Conservation (phyloP, 305 asterid genomes). For the Fraxinus angustifolia region DNA sequence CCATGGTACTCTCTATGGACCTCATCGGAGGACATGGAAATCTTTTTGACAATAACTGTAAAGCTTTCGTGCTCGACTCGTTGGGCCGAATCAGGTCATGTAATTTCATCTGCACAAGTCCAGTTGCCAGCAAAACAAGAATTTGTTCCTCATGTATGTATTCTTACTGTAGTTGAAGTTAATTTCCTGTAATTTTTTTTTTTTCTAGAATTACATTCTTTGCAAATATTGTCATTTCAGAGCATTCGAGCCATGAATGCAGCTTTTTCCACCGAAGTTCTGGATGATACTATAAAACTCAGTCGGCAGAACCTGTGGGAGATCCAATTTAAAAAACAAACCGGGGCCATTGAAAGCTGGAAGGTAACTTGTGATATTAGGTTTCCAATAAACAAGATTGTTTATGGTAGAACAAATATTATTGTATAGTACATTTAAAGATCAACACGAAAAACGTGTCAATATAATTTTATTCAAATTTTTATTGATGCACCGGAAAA, state of each 20-base stretch:
- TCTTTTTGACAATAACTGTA: slow-evolving; percentile 59
- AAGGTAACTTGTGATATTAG: slow-evolving; percentile 47
- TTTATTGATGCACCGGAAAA: slow-evolving; percentile 3
- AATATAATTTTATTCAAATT: not conserved
- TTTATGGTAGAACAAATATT: slow-evolving; percentile 2
- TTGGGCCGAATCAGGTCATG: slow-evolving; percentile 86
- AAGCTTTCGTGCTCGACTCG: slow-evolving; percentile 56
- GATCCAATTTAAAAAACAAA: slow-evolving; percentile 59
- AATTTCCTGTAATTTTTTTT: slow-evolving; percentile 10
- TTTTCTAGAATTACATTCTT: slow-evolving; percentile 17
- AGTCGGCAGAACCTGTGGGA: slow-evolving; percentile 65
- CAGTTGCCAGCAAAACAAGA: slow-evolving; percentile 56
- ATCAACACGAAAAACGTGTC: not conserved
- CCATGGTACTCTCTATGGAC: slow-evolving; percentile 72
- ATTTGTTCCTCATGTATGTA: slow-evolving; percentile 58
- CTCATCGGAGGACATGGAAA: slow-evolving; percentile 58
- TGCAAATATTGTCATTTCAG: slow-evolving; percentile 37
- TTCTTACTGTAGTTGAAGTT: slow-evolving; percentile 22
- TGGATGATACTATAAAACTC: slow-evolving; percentile 49
- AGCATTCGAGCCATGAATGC: slow-evolving; percentile 31
- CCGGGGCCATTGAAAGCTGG: slow-evolving; percentile 79
- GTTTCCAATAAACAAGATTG: not conserved
- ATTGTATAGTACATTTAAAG: not conserved
- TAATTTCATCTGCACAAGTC: slow-evolving; percentile 75
- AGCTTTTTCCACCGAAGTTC: slow-evolving; percentile 41